phyloP scores from a whole-genome alignment of 257 asterid genomes.

The Nicotiana attenuata region DNA sequence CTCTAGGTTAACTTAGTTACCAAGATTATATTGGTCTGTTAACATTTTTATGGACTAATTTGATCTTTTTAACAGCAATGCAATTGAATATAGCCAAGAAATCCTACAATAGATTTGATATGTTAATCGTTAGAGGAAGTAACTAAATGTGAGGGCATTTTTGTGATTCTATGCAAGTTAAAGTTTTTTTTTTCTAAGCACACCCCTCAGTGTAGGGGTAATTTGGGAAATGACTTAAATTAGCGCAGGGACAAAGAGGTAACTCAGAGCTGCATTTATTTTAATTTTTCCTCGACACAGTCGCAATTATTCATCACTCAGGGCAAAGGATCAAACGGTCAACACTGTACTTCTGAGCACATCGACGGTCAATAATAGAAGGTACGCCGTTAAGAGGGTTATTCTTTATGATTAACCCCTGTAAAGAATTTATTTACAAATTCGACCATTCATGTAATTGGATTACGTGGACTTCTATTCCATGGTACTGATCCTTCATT shows the following conservation, averaged over 20 bases:
- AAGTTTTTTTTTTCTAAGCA: neutral
- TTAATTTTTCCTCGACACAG: neutral
- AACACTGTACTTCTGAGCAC: neutral
- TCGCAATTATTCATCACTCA: constrained; percentile 32
- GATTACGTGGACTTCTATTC: neutral
- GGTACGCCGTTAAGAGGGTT: neutral
- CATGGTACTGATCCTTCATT: neutral
- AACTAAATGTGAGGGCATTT: neutral
- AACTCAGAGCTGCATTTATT: constrained; percentile 37
- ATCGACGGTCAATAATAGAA: constrained; percentile 21
- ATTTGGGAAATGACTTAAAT: neutral
- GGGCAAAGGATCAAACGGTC: constrained; percentile 32
- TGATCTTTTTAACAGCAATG: neutral
- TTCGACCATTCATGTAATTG: constrained; percentile 4
- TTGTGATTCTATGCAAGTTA: neutral
- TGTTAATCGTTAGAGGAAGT: neutral
- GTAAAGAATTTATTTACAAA: neutral
- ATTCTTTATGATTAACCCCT: neutral
- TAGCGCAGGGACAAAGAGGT: constrained; percentile 37
- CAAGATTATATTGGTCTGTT: neutral
- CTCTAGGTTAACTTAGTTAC: neutral
- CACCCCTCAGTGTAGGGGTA: neutral
- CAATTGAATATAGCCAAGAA: neutral
- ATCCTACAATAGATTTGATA: neutral
- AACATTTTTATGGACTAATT: neutral